Evolutionary conservation across 1,284 basidiomycete species (phyloP).

Genomic region (Phylloporus sp.): DNA sequence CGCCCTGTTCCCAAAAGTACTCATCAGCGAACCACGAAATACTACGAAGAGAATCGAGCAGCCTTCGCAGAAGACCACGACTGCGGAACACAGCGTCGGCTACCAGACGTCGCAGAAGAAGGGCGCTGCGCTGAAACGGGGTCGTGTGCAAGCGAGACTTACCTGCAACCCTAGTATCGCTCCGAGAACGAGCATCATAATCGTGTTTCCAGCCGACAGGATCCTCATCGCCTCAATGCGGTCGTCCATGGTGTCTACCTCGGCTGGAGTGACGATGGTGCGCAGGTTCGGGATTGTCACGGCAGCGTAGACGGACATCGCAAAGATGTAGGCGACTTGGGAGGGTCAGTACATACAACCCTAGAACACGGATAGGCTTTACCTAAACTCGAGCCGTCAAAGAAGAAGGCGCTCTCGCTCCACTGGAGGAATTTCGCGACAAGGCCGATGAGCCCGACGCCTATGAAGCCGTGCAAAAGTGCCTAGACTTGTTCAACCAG

Average conservation of each 20-base stretch:
- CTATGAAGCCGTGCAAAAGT: conserved; percentile 83
- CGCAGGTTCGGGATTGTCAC: conserved; percentile 81
- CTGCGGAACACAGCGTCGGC: conserved; percentile 21
- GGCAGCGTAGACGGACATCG: conserved; percentile 79
- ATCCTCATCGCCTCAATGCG: conserved; percentile 81
- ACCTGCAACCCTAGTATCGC: conserved; percentile 79
- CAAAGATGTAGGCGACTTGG: conserved; percentile 77
- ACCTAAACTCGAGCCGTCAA: conserved; percentile 89
- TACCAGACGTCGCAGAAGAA: conserved; percentile 10
- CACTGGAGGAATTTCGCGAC: conserved; percentile 83
- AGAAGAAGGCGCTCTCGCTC: conserved; percentile 91
- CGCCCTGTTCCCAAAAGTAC: conserved; percentile 64
- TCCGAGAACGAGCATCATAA: conserved; percentile 74
- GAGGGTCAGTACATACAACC: conserved; percentile 18
- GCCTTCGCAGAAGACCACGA: conserved; percentile 8
- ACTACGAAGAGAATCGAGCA: conserved; percentile 8
- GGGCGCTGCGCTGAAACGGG: background rate
- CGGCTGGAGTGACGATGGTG: conserved; percentile 68
- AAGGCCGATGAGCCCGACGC: conserved; percentile 75
- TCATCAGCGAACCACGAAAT: conserved; percentile 28
- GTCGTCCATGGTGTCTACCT: conserved; percentile 68
- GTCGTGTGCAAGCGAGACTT: conserved; percentile 32
- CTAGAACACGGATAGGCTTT: conserved; percentile 26
- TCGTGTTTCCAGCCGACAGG: conserved; percentile 84
- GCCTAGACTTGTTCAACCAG: conserved; percentile 57